Evolutionary conservation across 2,329 filamentous ascomycete genomes (phyloP).

Genomic region (Colletotrichum sp.): DNA sequence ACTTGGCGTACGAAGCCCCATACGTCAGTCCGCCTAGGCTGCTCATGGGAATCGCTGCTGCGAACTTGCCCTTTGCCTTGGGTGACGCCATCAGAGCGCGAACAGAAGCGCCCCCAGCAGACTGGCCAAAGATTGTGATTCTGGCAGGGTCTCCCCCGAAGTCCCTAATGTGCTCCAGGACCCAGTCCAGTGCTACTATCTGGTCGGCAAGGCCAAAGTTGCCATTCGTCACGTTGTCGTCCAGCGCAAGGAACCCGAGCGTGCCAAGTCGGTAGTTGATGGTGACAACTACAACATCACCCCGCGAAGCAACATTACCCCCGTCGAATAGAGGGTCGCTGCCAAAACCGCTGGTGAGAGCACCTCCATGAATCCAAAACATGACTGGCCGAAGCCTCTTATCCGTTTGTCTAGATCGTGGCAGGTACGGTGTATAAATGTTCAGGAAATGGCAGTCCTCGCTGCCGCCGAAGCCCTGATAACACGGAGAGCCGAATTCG

Average conservation of each 20-base stretch:
- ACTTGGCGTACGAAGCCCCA: conserved; percentile 62
- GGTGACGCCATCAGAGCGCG: conserved; percentile 55
- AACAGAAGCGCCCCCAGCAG: conserved; percentile 58
- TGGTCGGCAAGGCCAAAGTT: conserved; percentile 57
- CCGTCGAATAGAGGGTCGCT: conserved; percentile 50
- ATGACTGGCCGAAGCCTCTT: conserved; percentile 49
- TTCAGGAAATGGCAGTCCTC: conserved; percentile 53
- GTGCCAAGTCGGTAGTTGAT: conserved; percentile 67
- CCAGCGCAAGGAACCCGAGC: conserved; percentile 62
- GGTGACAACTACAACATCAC: conserved; percentile 57
- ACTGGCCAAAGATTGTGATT: conserved; percentile 61
- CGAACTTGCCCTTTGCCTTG: conserved; percentile 50
- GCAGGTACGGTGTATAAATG: conserved; percentile 47
- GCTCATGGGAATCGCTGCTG: conserved; percentile 48
- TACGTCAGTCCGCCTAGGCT: conserved; percentile 53
- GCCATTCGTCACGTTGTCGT: conserved; percentile 48
- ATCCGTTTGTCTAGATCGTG: conserved; percentile 27
- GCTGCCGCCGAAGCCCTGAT: conserved; percentile 36
- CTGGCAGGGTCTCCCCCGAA: conserved; percentile 63
- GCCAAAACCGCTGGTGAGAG: conserved; percentile 42
- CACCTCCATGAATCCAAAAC: conserved; percentile 52
- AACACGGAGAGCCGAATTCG: conserved; percentile 36
- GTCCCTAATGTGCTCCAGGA: conserved; percentile 54
- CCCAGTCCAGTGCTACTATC: conserved; percentile 54
- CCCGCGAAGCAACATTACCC: conserved; percentile 48